phyloP scores from a whole-genome alignment of 805 yeast species.

The Zygotorulaspora florentina region DNA sequence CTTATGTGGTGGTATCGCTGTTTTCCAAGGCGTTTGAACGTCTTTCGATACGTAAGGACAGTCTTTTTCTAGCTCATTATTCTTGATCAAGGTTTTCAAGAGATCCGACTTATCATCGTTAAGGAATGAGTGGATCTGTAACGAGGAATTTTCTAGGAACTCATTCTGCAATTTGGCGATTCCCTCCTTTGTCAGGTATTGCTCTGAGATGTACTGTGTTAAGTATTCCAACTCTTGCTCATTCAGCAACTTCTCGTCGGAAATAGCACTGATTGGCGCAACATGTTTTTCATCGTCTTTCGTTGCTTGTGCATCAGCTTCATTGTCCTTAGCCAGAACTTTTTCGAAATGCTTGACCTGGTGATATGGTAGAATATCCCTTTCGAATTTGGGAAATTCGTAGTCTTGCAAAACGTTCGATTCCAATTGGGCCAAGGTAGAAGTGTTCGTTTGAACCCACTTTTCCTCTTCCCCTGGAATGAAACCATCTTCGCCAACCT shows the following conservation, averaged over 20 bases:
- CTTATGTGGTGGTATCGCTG: conserved; percentile 92
- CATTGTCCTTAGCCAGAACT: conserved; percentile 17
- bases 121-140: conserved; percentile 63
- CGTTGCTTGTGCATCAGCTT: conserved; percentile 8
- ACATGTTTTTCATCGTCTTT: conserved; percentile 3
- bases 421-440: conserved; percentile 77
- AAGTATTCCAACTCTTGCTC: conserved; percentile 49
- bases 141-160: conserved; percentile 65
- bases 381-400: conserved; percentile 70
- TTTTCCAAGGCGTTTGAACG: conserved; percentile 72
- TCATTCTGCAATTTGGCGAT: conserved; percentile 42
- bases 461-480: conserved; percentile 74
- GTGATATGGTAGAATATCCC: conserved; percentile 41
- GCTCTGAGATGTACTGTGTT: conserved; percentile 50
- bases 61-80: conserved; percentile 54
- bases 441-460: conserved; percentile 56
- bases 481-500: conserved; percentile 82
- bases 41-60: conserved; percentile 57
- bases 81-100: conserved; percentile 47
- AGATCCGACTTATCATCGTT: conserved; percentile 47
- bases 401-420: conserved; percentile 70
- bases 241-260: conserved; percentile 26
- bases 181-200: conserved; percentile 40
- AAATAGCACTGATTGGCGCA: conserved; percentile 15
- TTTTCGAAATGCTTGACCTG: conserved; percentile 38